Conservation (phyloP, 805 yeast genomes). For the Schwanniomyces sp. region DNA sequence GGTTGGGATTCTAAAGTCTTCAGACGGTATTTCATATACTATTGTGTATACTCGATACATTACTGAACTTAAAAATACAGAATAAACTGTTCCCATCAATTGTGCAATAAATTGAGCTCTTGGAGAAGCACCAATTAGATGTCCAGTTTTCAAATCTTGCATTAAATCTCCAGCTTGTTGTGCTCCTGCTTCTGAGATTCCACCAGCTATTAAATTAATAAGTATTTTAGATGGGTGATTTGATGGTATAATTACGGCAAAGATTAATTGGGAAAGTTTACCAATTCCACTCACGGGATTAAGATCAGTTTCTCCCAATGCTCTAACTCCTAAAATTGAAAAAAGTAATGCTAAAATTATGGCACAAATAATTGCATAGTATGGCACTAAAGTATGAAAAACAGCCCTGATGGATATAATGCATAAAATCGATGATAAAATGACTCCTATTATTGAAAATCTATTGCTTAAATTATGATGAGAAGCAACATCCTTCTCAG, state of each 20-base stretch:
- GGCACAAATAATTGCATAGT: slow-evolving; percentile 67
- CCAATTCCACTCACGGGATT: slow-evolving; percentile 98
- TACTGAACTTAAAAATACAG: slow-evolving; percentile 72
- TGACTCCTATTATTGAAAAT: slow-evolving; percentile 59
- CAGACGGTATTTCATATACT: slow-evolving; percentile 84
- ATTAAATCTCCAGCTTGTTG: slow-evolving; percentile 98
- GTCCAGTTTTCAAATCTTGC: slow-evolving; percentile 97
- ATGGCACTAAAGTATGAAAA: slow-evolving; percentile 71
- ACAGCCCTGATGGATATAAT: slow-evolving; percentile 60
- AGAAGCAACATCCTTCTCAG: slow-evolving; percentile 26
- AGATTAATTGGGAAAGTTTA: slow-evolving; percentile 83
- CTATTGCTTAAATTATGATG: slow-evolving; percentile 50
- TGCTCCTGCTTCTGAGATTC: slow-evolving; percentile 97
- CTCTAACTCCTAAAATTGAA: slow-evolving; percentile 86
- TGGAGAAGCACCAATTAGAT: slow-evolving; percentile 87
- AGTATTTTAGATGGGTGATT: slow-evolving; percentile 78
- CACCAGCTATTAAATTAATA: slow-evolving; percentile 90
- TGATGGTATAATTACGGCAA: slow-evolving; percentile 77
- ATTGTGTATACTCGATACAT: slow-evolving; percentile 81
- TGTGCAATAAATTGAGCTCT: slow-evolving; percentile 91
- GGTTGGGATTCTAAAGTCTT: slow-evolving; percentile 84
- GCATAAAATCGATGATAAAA: slow-evolving; percentile 67
- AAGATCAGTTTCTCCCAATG: slow-evolving; percentile 93
- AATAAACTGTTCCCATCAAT: slow-evolving; percentile 82
- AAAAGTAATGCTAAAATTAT: slow-evolving; percentile 73